phyloP scores from a whole-genome alignment of 768 basidiomycete species.

The Daedaleopsis sinensis region DNA sequence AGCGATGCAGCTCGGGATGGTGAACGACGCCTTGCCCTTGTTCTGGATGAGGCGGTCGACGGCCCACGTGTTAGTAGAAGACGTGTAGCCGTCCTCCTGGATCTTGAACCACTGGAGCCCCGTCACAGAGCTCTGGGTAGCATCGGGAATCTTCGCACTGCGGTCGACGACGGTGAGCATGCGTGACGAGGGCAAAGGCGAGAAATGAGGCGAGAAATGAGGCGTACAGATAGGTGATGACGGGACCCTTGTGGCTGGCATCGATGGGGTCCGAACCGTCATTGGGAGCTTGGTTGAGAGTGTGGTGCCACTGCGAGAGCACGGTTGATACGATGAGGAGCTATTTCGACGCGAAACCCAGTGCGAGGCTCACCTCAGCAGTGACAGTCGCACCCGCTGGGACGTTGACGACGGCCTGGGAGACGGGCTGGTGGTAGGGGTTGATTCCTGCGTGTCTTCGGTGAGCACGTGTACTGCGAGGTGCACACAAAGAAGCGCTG shows the following conservation, averaged over 20 bases:
- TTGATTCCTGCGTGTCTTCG: constrained; percentile 40
- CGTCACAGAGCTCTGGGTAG: constrained; percentile 48
- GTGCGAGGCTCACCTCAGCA: constrained; percentile 44
- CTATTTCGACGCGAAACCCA: neutral
- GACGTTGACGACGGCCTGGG: constrained; percentile 47
- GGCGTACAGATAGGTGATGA: constrained; percentile 7
- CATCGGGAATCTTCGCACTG: constrained; percentile 48
- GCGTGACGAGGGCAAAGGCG: too few species aligned
- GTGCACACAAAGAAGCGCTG: neutral
- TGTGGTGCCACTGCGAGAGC: constrained; percentile 1
- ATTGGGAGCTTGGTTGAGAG: constrained; percentile 25
- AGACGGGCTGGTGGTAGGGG: constrained; percentile 51
- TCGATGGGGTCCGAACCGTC: constrained; percentile 55
- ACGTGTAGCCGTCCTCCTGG: constrained; percentile 43
- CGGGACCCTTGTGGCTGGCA: constrained; percentile 51
- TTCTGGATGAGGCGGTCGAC: constrained; percentile 48
- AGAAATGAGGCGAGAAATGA: too few species aligned
- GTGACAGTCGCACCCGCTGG: constrained; percentile 59
- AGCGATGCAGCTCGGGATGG: constrained; percentile 47
- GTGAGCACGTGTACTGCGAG: neutral
- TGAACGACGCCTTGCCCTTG: constrained; percentile 53
- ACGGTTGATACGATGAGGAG: neutral
- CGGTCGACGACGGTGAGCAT: neutral
- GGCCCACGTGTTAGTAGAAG: constrained; percentile 43
- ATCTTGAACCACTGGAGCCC: constrained; percentile 58